Percentiles rank a stretch among this genome's conserved stretches.
Evolutionary conservation across 2,329 filamentous ascomycete genomes (phyloP).

Genomic region (Fusarium verticillioides): DNA sequence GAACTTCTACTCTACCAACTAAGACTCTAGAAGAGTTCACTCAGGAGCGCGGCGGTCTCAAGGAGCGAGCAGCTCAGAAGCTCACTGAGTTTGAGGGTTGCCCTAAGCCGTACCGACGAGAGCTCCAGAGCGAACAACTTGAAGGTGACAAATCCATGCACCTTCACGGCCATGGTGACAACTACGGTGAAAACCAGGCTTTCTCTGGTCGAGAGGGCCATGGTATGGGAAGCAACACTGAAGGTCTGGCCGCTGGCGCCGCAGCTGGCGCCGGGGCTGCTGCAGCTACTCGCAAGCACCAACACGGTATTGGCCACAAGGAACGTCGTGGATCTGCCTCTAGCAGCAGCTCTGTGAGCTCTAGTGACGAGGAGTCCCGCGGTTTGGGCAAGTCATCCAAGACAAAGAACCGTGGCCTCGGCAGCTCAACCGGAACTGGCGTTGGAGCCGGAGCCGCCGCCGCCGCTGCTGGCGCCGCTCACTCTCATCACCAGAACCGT

Average conservation of each 20-base stretch:
- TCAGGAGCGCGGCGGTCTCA: constrained; percentile 57
- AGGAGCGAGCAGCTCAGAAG: constrained; percentile 62
- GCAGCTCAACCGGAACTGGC: constrained; percentile 10
- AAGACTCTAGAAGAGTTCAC: constrained; percentile 73
- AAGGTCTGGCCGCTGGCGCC: constrained; percentile 17
- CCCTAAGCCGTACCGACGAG: constrained; percentile 53
- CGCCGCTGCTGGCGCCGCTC: constrained; percentile 16
- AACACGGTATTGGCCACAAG: constrained; percentile 16
- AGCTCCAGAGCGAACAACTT: constrained; percentile 17
- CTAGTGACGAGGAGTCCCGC: constrained; percentile 31
- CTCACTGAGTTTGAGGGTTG: constrained; percentile 72
- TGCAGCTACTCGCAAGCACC: constrained; percentile 24
- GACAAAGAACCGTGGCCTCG: constrained; percentile 26
- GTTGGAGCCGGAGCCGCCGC: not conserved
- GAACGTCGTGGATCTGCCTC: constrained; percentile 24
- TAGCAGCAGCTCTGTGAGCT: constrained; percentile 21
- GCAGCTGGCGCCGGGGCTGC: constrained; percentile 25
- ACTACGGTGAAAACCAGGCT: constrained; percentile 24
- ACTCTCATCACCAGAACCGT: constrained; percentile 25
- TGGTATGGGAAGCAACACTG: constrained; percentile 3
- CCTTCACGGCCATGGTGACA: constrained; percentile 21
- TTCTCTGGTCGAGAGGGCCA: constrained; percentile 11
- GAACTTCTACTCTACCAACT: constrained; percentile 69
- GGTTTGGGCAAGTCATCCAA: constrained; percentile 27
- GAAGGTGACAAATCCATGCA: constrained; percentile 34